A percentile compares a stretch with the other conserved stretches of the same genome.
Evolutionary conservation across 495 filamentous ascomycete genomes (phyloP).

Genomic region (Penicillium cosmopolitanum): DNA sequence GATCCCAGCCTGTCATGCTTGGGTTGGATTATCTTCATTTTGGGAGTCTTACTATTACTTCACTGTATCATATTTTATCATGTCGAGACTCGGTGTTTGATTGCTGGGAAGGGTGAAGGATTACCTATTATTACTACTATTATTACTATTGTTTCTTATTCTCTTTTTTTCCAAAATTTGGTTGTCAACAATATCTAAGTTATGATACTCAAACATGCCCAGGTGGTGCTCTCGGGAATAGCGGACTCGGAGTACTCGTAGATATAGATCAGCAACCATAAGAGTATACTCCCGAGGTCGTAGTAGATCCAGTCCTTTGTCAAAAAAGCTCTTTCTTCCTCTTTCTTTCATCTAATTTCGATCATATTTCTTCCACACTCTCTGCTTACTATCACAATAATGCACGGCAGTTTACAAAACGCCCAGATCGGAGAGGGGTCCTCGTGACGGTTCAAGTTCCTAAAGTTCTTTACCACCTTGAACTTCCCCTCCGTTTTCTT

Average conservation of each 20-base stretch:
- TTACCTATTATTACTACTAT: not conserved
- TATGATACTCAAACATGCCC: too few relatives aligned
- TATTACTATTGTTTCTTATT: not conserved
- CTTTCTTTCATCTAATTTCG: not conserved
- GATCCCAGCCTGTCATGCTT: not conserved
- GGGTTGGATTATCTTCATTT: not conserved
- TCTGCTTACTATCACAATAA: not conserved
- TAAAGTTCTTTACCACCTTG: conserved; percentile 2
- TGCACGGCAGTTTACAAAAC: not conserved
- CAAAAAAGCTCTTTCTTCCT: not conserved
- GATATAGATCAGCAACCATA: too few relatives aligned
- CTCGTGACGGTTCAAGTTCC: conserved; percentile 17
- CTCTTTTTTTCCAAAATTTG: not conserved
- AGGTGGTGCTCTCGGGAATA: too few relatives aligned
- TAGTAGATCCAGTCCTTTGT: too few relatives aligned
- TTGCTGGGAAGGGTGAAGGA: conserved; percentile 1
- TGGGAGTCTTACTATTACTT: not conserved
- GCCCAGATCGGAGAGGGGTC: conserved; percentile 11
- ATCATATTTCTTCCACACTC: not conserved
- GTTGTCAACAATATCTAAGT: not conserved
- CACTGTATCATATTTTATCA: conserved; percentile 2
- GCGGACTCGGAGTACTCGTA: not conserved
- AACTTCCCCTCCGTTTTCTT: conserved; percentile 9
- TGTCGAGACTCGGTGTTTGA: not conserved
- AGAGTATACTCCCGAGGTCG: too few relatives aligned